phyloP scores from a whole-genome alignment of 345 rosid species.

The Aquilaria sinensis region DNA sequence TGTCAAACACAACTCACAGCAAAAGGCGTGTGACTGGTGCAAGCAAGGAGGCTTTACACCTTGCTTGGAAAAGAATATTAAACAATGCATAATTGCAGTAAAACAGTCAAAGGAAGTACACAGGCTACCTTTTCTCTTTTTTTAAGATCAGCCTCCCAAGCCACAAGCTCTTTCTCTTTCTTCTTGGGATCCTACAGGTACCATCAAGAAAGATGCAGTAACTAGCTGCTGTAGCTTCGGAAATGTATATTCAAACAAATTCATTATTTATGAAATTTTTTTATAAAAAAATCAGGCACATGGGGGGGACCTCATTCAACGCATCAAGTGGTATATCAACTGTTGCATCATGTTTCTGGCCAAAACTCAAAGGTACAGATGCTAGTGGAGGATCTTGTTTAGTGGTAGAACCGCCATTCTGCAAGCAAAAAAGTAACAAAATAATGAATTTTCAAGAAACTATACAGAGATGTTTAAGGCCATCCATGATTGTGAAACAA shows the following conservation, averaged over 20 bases:
- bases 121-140: conserved; percentile 67
- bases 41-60: neutral
- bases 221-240: conserved; percentile 1
- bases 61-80: neutral
- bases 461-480: neutral
- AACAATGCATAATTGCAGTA: neutral
- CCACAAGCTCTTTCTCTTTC: conserved; percentile 69
- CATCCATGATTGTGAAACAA: neutral
- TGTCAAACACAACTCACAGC: neutral
- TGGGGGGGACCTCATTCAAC: conserved; percentile 43
- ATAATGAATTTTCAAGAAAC: neutral
- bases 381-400: conserved; percentile 54
- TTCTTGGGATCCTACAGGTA: conserved; percentile 54
- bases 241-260: neutral
- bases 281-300: too few relatives aligned
- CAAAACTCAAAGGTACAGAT: conserved; percentile 54
- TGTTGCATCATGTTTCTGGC: conserved; percentile 69
- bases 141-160: conserved; percentile 93
- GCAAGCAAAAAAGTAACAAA: conserved; percentile 17
- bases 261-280: too few relatives aligned
- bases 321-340: conserved; percentile 87
- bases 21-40: neutral
- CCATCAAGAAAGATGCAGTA: conserved; percentile 12
- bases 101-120: neutral
- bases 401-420: conserved; percentile 54